Evolutionary conservation across 805 yeast species (phyloP).

Genomic region (Metschnikowia orientalis): DNA sequence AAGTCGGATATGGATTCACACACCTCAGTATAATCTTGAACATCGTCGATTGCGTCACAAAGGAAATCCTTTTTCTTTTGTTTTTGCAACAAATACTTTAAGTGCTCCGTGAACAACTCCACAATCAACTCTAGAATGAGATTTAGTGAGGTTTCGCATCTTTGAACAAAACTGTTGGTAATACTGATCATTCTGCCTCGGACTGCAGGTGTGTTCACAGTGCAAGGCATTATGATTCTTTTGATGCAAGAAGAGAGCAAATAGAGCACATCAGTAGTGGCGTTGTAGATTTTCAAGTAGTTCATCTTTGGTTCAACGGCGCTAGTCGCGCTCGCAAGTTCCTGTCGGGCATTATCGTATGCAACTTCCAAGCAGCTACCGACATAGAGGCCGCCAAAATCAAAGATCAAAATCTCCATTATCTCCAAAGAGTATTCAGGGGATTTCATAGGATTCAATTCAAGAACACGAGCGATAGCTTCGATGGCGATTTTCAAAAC

Average conservation of each 20-base stretch:
- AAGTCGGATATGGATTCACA: slow-evolving; percentile 61
- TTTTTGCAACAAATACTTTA: slow-evolving; percentile 45
- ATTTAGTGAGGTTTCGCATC: slow-evolving; percentile 64
- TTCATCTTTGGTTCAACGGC: slow-evolving; percentile 37
- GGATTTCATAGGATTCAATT: slow-evolving; percentile 59
- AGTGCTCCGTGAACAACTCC: slow-evolving; percentile 47
- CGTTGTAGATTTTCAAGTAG: slow-evolving; percentile 47
- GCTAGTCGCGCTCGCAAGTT: slow-evolving; percentile 24
- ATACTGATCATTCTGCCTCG: slow-evolving; percentile 57
- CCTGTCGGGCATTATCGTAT: slow-evolving; percentile 42
- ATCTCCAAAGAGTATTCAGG: slow-evolving; percentile 62
- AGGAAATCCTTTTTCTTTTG: slow-evolving; percentile 74
- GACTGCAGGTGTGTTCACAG: slow-evolving; percentile 53
- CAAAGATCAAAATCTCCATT: slow-evolving; percentile 60
- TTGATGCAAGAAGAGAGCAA: slow-evolving; percentile 69
- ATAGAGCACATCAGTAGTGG: slow-evolving; percentile 56
- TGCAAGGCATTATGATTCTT: slow-evolving; percentile 70
- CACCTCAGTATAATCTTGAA: slow-evolving; percentile 59
- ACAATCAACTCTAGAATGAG: slow-evolving; percentile 57
- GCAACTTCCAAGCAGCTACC: slow-evolving; percentile 73
- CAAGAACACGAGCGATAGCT: slow-evolving; percentile 70
- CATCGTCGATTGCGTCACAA: slow-evolving; percentile 38
- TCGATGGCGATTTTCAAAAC: slow-evolving; percentile 69
- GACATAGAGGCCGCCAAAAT: slow-evolving; percentile 69
- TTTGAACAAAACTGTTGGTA: slow-evolving; percentile 56